phyloP scores from a whole-genome alignment of 257 asterid species.

The Fraxinus cuspidata region DNA sequence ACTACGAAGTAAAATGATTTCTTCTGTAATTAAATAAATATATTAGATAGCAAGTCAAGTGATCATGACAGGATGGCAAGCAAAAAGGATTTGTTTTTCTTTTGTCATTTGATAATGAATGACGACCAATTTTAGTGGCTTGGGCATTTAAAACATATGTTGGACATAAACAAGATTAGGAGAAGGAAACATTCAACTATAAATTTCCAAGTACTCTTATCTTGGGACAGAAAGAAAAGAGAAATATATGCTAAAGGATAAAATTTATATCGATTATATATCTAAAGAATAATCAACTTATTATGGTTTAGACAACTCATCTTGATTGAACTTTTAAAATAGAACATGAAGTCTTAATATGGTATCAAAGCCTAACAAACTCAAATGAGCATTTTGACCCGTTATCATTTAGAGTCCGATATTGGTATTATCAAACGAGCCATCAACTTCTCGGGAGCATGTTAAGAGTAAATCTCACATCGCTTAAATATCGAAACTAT shows the following conservation, averaged over 20 bases:
- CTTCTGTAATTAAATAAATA: not conserved
- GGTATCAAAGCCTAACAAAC: not conserved
- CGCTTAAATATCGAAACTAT: not conserved
- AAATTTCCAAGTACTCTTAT: not conserved
- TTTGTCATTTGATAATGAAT: not conserved
- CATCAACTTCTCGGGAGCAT: not conserved
- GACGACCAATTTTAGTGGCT: not conserved
- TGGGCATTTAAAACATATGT: not conserved
- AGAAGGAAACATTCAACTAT: not conserved
- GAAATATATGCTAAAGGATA: not conserved
- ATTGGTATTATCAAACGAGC: not conserved
- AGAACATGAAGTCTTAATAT: no score
- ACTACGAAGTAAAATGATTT: not conserved
- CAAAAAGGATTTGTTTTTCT: no score
- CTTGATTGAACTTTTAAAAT: no score
- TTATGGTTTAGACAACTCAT: no score
- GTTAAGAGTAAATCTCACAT: not conserved
- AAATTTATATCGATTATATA: no score
- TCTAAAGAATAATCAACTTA: no score
- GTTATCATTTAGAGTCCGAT: no score
- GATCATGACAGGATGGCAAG: no score
- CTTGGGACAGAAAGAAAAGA: not conserved
- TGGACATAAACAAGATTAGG: not conserved
- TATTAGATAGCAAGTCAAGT: not conserved
- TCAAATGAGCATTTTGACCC: no score